Conservation (phyloP, 495 filamentous ascomycete genomes). For the Penicillium verhagenii region DNA sequence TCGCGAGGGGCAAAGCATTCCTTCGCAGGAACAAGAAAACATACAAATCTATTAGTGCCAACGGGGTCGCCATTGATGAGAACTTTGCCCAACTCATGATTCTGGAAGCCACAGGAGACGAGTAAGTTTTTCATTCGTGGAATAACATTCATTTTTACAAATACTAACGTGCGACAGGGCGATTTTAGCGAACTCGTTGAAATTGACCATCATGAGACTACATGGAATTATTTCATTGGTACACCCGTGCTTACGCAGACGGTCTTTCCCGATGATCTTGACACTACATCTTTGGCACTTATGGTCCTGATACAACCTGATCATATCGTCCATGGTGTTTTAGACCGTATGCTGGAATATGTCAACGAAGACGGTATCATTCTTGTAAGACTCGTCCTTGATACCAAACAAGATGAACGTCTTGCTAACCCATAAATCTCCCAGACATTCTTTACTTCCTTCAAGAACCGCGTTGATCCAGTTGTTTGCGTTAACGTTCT, state of each 20-base stretch:
- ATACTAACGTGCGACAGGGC: too few species aligned
- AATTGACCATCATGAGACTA: background rate
- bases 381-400: too few species aligned
- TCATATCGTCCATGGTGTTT: too few species aligned
- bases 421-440: too few species aligned
- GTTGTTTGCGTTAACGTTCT: background rate
- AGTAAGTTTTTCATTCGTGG: too few species aligned
- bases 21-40: too few species aligned
- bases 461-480: background rate
- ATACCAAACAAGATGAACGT: too few species aligned
- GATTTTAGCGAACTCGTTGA: background rate
- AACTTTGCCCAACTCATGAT: background rate
- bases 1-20: too few species aligned
- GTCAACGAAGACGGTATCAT: background rate
- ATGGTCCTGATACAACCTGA: too few species aligned
- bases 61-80: background rate
- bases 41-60: background rate
- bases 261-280: background rate
- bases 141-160: too few species aligned
- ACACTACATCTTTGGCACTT: background rate
- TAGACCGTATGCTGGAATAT: background rate
- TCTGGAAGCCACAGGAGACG: background rate
- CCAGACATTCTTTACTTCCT: background rate
- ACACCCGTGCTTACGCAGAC: background rate
- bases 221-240: background rate